Evolutionary conservation across 257 asterid species (phyloP), one percentile per base, ranked within the genome.

Genomic region (Knoxia roxburghii): DNA sequence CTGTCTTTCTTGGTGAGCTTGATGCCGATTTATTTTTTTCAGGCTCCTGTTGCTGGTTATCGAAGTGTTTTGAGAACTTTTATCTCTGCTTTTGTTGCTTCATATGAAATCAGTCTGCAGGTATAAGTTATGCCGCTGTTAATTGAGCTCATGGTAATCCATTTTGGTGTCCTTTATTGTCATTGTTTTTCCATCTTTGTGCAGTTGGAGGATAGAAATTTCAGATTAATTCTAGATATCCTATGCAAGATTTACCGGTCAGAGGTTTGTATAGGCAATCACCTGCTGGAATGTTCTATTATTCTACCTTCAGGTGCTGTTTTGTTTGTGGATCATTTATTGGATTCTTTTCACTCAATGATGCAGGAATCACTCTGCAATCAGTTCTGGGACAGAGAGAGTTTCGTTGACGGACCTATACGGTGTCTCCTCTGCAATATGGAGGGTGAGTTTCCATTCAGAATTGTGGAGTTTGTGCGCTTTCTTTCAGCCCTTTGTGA

Each of bases 321-420:
- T 61, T 10, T 60, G 58, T 40, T 67, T 71, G 23, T 61, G 57
- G 54, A 64, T 60, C 43, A 51, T 70, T 81, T 56, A 72, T 74
- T 66, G 72, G 56, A 50, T 73, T 41, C 37, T 52, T 56, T 73
- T 66, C 61, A 64, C 76, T 59, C 73, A 50, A 45, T 78, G 64
- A 55, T 82, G 80, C 88, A 93, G 99, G 99, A 88, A 83, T 84
- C 87, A 57, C 95, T 94, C 49, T 90, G 96, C 80, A 77, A 72
- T 64, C 96, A 94, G 84, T 94, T 94, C 72, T 94, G 99, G 99
- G 99, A 94, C 75, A 81, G 74, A 79, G 90, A 84, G 70, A 94
- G 97, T 80, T 85, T 82, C 75, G 79, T 94, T 54, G 99, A 94
- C 76, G 95, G 93, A 73, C 99, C 97, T 68, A 83, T 94, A 65